These are phyloP conservation scores for Chrysoporthe puriensis DNA, from an alignment of 2,329 filamentous ascomycete species.

Conservation along the genomic window DNA sequence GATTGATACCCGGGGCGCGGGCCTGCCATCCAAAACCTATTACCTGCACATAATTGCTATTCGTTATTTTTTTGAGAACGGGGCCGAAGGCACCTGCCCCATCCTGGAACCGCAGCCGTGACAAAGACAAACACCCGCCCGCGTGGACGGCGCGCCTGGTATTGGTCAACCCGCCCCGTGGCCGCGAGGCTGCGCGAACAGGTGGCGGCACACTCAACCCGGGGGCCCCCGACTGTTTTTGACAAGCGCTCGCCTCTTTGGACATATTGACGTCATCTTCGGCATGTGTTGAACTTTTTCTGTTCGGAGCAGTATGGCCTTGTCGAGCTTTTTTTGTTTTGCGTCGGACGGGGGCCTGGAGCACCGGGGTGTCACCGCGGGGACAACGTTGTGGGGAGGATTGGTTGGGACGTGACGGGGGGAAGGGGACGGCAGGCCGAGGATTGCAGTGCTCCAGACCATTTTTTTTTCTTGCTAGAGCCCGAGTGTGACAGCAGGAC, in stretches of 20 bases:
- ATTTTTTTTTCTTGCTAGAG: no score
- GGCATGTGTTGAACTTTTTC: constrained; percentile 3
- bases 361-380: no score
- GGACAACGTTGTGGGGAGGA: no score
- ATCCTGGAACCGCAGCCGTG: background rate
- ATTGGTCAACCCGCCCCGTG: background rate
- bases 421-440: no score
- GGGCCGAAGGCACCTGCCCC: constrained; percentile 1
- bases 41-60: constrained; percentile 31
- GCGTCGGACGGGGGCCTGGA: background rate
- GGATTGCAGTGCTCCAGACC: no score
- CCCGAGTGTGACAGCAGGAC: no score
- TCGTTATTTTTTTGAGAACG: constrained; percentile 21
- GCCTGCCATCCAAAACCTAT: constrained; percentile 20
- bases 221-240: background rate
- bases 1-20: constrained; percentile 17
- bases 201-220: background rate
- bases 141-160: no score
- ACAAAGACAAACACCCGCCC: background rate
- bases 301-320: background rate
- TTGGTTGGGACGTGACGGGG: no score
- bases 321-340: background rate
- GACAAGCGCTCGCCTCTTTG: constrained; percentile 6
- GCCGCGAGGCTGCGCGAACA: background rate
- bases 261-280: constrained; percentile 7